Evolutionary conservation across 768 basidiomycete species (phyloP), one percentile per base, ranked within the genome.

Genomic region (Amyloporia xantha): DNA sequence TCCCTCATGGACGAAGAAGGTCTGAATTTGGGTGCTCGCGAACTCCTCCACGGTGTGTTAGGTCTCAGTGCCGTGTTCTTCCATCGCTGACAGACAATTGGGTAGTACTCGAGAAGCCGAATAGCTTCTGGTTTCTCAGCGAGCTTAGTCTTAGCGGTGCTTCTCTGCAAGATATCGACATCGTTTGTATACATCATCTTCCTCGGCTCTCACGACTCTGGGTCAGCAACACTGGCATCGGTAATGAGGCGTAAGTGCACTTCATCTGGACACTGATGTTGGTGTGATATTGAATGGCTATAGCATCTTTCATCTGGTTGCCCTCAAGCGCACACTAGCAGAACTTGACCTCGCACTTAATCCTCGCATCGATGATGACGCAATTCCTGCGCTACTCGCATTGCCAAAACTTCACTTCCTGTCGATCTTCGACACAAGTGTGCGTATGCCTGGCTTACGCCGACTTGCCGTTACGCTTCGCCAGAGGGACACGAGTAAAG

Each of bases 211-310:
- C 69, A 4, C 66, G 60, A 11, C 66, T 84, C 26, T 59, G 68
- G 33, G 63, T 83, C 19, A 71, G 74, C 56, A 69, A 74, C 49
- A 81, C 81, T 7, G 71, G 72, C 10, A 76, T 84, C 27, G 71
- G 76, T 33, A 79, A 84, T 55, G 81, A 84, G 71, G 77, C 74
- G 83, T 82, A 50, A 41, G 76, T 58, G n/a, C n/a, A n/a, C n/a
- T n/a, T n/a, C n/a, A 7, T 50, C 13, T 6, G 17, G 26, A 20
- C 41, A 49, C 26, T 3, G 5, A n/a, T 21, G 11, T 9, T 35
- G 23, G 17, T 35, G 11, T 48, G 37, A 19, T 47, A 51, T 47
- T 20, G 17, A 20, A 45, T 41, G n/a, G n/a, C n/a, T n/a, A 25
- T 54, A 85, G 84, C 9, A 62, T 84, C 21, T 84, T 74, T 53